These are phyloP conservation scores for Fusarium sp. DNA, from an alignment of 2,329 filamentous ascomycete species.

Conservation along the genomic window DNA sequence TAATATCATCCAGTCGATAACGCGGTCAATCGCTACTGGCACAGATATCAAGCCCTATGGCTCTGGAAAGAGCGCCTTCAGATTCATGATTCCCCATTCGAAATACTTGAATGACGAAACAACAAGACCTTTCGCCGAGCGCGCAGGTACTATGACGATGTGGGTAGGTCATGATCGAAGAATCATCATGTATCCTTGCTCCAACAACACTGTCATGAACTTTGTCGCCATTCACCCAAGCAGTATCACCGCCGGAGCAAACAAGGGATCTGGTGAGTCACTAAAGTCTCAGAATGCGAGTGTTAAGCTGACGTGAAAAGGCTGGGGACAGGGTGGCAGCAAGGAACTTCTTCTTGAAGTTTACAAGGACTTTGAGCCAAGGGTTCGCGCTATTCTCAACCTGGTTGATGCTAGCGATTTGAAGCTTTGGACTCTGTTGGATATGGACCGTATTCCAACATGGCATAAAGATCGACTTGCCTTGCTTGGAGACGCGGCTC, in stretches of 20 bases:
- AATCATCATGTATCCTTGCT: slow-evolving; percentile 58
- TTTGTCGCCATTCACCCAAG: slow-evolving; percentile 61
- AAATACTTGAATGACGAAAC: slow-evolving; percentile 43
- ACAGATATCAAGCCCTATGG: slow-evolving; percentile 46
- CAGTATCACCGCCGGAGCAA: not conserved
- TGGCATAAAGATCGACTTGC: slow-evolving; percentile 64
- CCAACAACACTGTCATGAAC: slow-evolving; percentile 54
- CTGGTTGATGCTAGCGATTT: slow-evolving; percentile 56
- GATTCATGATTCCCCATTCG: slow-evolving; percentile 58
- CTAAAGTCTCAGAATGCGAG: rapidly evolving
- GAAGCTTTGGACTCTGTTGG: slow-evolving; percentile 67
- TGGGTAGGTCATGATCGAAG: slow-evolving; percentile 54
- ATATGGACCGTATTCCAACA: slow-evolving; percentile 65
- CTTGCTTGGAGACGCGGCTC: slow-evolving; percentile 72
- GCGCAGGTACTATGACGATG: slow-evolving; percentile 38
- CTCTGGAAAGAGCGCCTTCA: slow-evolving; percentile 63
- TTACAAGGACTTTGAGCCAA: slow-evolving; percentile 53
- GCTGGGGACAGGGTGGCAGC: slow-evolving; percentile 51
- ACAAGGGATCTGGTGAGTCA: slow-evolving; percentile 8
- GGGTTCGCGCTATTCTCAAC: slow-evolving; percentile 49
- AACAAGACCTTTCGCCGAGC: slow-evolving; percentile 19
- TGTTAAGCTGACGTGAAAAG: slow-evolving; percentile 24
- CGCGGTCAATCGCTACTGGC: slow-evolving; percentile 36
- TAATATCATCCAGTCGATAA: slow-evolving; percentile 21
- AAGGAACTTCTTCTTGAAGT: slow-evolving; percentile 50